Conservation (phyloP, 108 stramenopile species). For the Fragilariopsis cylindrus region DNA sequence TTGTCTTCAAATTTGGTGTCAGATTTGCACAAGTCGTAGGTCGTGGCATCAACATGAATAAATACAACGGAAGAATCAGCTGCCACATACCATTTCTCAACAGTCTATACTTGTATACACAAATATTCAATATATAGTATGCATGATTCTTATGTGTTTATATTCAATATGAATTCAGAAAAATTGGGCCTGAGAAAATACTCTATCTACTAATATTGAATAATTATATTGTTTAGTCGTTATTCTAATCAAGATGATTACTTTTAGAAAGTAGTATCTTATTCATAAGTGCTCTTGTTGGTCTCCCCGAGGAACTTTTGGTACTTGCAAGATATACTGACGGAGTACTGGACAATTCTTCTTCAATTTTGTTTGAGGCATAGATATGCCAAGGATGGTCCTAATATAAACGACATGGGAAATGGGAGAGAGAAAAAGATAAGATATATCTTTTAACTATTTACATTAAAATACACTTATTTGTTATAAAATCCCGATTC, state of each 20-base stretch:
- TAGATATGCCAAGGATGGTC: conserved; percentile 63
- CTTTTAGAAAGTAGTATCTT: conserved; percentile 28
- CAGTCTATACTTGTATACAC: too few relatives aligned
- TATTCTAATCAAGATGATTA: not conserved
- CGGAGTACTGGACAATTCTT: not conserved
- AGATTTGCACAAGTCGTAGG: too few relatives aligned
- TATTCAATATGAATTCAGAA: too few relatives aligned
- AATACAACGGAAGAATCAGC: too few relatives aligned
- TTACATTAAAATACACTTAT: not conserved
- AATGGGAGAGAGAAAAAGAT: not conserved
- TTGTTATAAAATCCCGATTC: not conserved
- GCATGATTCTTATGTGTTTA: too few relatives aligned
- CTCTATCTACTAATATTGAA: too few relatives aligned
- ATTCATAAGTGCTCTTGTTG: conserved; percentile 45
- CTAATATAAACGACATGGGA: not conserved
- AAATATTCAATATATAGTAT: too few relatives aligned
- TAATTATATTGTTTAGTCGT: too few relatives aligned
- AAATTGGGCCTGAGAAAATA: too few relatives aligned
- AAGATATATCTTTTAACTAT: not conserved
- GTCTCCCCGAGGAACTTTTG: conserved; percentile 53
- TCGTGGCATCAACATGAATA: too few relatives aligned
- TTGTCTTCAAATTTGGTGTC: too few relatives aligned
- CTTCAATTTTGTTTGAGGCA: conserved; percentile 36
- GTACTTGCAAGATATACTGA: conserved; percentile 60
- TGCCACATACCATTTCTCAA: too few relatives aligned